Evolutionary conservation across 2,329 filamentous ascomycete species (phyloP).

Genomic region (Aspergillus arachidicola): DNA sequence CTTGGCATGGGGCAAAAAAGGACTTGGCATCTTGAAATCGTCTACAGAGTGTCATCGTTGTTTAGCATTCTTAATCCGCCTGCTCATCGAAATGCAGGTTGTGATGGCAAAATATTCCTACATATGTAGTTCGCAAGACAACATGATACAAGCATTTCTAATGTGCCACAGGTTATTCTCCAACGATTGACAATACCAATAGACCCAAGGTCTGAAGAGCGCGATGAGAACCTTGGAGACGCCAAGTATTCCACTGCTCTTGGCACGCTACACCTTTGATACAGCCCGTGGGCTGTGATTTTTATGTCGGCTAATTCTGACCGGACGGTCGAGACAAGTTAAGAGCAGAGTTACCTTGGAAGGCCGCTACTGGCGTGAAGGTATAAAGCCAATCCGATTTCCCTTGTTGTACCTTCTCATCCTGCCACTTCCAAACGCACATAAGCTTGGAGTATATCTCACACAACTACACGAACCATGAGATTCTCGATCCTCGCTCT

Average conservation of each 20-base stretch:
- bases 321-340: neutral
- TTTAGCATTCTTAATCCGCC: neutral
- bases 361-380: neutral
- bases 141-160: neutral
- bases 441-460: neutral
- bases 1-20: slow-evolving; percentile 13
- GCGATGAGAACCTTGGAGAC: slow-evolving; percentile 25
- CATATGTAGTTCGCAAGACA: too few species aligned
- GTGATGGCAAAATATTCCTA: neutral
- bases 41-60: neutral
- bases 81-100: neutral
- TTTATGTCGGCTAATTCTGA: neutral
- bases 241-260: slow-evolving; percentile 22
- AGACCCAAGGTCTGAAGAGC: neutral
- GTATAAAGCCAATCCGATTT: neutral
- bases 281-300: neutral
- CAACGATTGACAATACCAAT: neutral
- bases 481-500: slow-evolving; percentile 21
- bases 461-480: slow-evolving; percentile 13
- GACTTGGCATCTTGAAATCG: slow-evolving; percentile 15
- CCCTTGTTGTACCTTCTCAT: neutral
- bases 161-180: neutral
- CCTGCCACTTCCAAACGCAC: neutral
- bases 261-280: slow-evolving; percentile 14
- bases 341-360: neutral